Conservation (phyloP, 1,284 basidiomycete species). For the Marasmius sp. region DNA sequence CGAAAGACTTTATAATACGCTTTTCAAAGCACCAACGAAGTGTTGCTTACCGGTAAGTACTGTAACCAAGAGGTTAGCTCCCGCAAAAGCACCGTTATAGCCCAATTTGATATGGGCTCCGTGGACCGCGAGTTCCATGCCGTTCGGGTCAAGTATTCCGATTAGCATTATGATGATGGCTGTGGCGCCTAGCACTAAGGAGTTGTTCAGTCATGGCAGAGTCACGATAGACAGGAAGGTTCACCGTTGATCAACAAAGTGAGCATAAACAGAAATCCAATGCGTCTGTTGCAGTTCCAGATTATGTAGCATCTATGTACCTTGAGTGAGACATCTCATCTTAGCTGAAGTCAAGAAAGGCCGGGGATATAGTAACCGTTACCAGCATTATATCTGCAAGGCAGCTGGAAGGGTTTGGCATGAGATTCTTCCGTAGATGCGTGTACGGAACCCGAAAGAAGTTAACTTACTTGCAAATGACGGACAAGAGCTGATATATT, state of each 20-base stretch:
- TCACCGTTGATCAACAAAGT: neutral
- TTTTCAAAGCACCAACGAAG: neutral
- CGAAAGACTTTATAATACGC: neutral
- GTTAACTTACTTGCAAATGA: neutral
- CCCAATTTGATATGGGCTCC: neutral
- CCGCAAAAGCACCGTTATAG: neutral
- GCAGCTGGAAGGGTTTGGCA: neutral
- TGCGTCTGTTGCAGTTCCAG: neutral
- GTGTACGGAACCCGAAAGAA: neutral
- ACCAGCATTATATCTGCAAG: neutral
- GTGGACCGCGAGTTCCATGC: no score
- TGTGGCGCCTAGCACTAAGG: neutral
- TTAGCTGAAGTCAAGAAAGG: neutral
- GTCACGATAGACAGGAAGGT: neutral
- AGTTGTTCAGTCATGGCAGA: neutral
- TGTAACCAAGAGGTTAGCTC: neutral
- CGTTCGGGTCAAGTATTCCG: no score
- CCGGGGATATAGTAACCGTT: neutral
- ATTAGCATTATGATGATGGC: no score
- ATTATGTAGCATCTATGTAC: neutral
- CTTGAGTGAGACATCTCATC: neutral
- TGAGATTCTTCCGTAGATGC: neutral
- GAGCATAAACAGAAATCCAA: neutral
- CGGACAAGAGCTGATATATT: neutral
- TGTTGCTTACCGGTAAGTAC: neutral